These are phyloP conservation scores for Ascodesmis nigricans DNA, from an alignment of 495 filamentous ascomycete genomes.

Conservation along the genomic window DNA sequence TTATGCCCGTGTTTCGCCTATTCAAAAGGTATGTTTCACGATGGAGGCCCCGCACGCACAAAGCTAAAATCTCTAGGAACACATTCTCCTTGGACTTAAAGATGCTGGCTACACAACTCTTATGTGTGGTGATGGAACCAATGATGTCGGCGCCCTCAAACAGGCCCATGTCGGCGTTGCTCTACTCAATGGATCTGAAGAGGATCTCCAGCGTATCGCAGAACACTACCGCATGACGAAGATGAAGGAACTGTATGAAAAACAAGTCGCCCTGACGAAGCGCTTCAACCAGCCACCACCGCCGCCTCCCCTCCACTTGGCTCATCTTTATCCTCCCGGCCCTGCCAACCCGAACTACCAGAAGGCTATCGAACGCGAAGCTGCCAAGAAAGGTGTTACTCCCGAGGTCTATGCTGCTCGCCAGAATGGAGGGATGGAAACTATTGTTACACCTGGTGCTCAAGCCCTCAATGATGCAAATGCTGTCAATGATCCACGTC, in stretches of 20 bases:
- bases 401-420: conserved; percentile 24
- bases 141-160: conserved; percentile 94
- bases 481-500: conserved; percentile 31
- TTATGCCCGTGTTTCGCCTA: conserved; percentile 91
- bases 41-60: background rate
- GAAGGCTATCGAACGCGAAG: conserved; percentile 72
- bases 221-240: conserved; percentile 83
- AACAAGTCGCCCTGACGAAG: conserved; percentile 73
- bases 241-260: conserved; percentile 98
- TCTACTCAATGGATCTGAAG: conserved; percentile 78
- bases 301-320: conserved; percentile 72
- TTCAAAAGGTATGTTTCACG: conserved; percentile 49
- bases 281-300: conserved; percentile 81
- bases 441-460: conserved; percentile 46
- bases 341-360: conserved; percentile 86
- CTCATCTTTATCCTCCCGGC: conserved; percentile 84
- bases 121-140: conserved; percentile 98
- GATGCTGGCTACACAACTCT: conserved; percentile 92
- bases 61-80: conserved; percentile 36
- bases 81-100: conserved; percentile 79
- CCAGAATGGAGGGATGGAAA: conserved; percentile 29
- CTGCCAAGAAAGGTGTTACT: conserved; percentile 42
- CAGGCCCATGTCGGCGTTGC: conserved; percentile 96
- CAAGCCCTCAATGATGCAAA: conserved; percentile 42
- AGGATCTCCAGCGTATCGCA: conserved; percentile 73